A percentile compares a stretch with the other conserved stretches of the same genome.
These are phyloP conservation scores for Hymenoscyphus infarciens DNA, from an alignment of 2,329 filamentous ascomycete species.

Conservation along the genomic window DNA sequence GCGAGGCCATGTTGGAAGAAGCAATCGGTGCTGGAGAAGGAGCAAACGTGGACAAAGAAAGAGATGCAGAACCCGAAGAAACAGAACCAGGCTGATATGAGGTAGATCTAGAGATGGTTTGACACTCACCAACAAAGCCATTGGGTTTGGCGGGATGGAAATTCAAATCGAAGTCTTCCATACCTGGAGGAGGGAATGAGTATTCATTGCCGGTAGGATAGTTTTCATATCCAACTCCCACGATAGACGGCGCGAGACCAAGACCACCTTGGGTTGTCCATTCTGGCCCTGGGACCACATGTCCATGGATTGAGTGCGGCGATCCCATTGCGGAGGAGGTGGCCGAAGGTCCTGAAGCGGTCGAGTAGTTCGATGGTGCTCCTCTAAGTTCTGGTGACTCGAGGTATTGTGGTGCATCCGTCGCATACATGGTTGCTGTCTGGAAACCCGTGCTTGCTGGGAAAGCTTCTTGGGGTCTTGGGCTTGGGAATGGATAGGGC, in stretches of 20 bases:
- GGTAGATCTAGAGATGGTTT: conserved; percentile 37
- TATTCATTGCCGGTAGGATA: conserved; percentile 32
- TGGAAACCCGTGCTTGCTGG: conserved; percentile 46
- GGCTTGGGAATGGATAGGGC: conserved; percentile 33
- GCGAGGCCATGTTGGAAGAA: conserved; percentile 29
- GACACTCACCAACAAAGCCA: conserved; percentile 45
- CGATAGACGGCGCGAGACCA: conserved; percentile 34
- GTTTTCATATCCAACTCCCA: conserved; percentile 30
- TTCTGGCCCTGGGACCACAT: conserved; percentile 30
- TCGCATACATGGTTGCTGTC: conserved; percentile 43
- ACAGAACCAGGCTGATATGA: conserved; percentile 32
- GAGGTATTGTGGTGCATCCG: conserved; percentile 34
- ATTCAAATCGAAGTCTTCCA: conserved; percentile 37
- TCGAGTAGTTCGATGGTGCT: conserved; percentile 34
- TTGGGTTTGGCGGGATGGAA: conserved; percentile 40
- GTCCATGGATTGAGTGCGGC: conserved; percentile 33
- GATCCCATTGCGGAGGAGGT: conserved; percentile 36
- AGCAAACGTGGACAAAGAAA: conserved; percentile 29
- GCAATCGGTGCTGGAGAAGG: conserved; percentile 22
- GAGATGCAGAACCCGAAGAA: conserved; percentile 27
- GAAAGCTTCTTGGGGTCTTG: conserved; percentile 34
- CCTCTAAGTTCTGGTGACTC: conserved; percentile 32
- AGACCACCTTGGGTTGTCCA: conserved; percentile 32
- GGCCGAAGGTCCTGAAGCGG: conserved; percentile 34
- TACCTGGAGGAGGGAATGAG: conserved; percentile 32